A percentile compares a stretch with the other conserved stretches of the same genome.
phyloP scores from a whole-genome alignment of 176 grass and related monocot species.

The Cenchrus purpureus region DNA sequence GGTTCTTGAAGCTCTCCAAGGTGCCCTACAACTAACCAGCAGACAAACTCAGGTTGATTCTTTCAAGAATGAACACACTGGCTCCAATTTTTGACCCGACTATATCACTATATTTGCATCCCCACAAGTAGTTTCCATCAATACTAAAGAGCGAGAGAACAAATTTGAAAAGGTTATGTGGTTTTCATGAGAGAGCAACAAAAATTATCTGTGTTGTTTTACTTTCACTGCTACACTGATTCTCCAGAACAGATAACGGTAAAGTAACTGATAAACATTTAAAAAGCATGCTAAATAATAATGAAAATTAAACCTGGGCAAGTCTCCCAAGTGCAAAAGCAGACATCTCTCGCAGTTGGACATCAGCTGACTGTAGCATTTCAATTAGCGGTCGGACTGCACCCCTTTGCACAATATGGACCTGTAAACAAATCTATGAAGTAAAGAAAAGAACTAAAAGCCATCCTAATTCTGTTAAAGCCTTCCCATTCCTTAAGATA shows the following conservation, averaged over 20 bases:
- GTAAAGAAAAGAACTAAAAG: constrained; percentile 17
- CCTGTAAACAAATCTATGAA: constrained; percentile 58
- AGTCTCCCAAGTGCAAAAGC: constrained; percentile 99
- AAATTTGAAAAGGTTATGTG: constrained; percentile 2
- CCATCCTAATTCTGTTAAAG: neutral
- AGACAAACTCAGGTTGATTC: neutral
- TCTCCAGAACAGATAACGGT: constrained; percentile 13
- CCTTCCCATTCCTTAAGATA: neutral
- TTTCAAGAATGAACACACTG: neutral
- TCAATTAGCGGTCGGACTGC: constrained; percentile 91
- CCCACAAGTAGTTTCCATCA: neutral
- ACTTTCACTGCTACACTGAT: constrained; percentile 19
- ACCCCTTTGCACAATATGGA: constrained; percentile 98
- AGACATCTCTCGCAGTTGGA: constrained; percentile 98
- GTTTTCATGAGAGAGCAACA: neutral
- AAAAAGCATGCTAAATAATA: constrained; percentile 18
- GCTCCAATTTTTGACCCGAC: neutral
- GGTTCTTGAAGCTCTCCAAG: neutral
- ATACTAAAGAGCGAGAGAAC: neutral
- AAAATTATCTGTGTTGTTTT: constrained; percentile 5
- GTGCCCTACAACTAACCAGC: neutral
- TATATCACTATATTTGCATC: neutral
- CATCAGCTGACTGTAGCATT: constrained; percentile 93
- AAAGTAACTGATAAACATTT: constrained; percentile 25
- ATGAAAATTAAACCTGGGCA: constrained; percentile 73